Base-by-base conservation (phyloP, 202 grass and related monocot genomes). In the Cymbopogon flexuosus region DNA sequence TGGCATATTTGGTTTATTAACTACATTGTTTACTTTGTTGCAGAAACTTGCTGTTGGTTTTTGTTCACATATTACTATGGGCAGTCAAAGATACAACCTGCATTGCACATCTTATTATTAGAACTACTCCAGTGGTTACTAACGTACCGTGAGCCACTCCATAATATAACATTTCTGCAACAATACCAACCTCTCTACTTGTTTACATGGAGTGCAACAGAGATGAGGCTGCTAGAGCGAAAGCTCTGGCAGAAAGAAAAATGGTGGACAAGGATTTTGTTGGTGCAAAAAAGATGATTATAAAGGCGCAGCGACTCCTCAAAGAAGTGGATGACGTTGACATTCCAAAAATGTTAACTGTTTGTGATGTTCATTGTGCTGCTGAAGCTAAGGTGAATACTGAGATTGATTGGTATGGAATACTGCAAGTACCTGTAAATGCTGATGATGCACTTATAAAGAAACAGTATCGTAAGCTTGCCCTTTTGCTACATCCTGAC, bases 141-240 rank as follows among this genome's bases (percentile, higher is more conserved):
- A 11, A 57, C 39, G 24, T 79, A 56, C 8, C 18, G 77, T 79
- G 63, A 57, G 34, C 47, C 47, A 79, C 33, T 80, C 8, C 8
- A 14, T 56, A 69, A 10, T 54, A 36, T 68, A 40, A 40, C 18
- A 57, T 79, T 68, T 51, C 64, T 57, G 64, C 21, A 40, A 58
- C 49, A 0, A 22, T 30, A 57, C 19, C 49, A 31, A 42, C 65
- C 59, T 42, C 78, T 83, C 31, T 82, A 46, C 45, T 65, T 76
- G 49, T 76, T 84, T 68, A 43, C 46, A 97, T 97, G 93, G 93
- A 97, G 46, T 97, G 93, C 90, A 97, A 97, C 90, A 97, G 89
- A 84, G 93, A 91, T 80, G 93, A 97, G 68, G 93, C 93, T 61
- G 49, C 80, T 40, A 90, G 86, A 70, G 93, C 93, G 6, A 97